phyloP scores from a whole-genome alignment of 805 yeast species.

The Saccharomyces jurei region DNA sequence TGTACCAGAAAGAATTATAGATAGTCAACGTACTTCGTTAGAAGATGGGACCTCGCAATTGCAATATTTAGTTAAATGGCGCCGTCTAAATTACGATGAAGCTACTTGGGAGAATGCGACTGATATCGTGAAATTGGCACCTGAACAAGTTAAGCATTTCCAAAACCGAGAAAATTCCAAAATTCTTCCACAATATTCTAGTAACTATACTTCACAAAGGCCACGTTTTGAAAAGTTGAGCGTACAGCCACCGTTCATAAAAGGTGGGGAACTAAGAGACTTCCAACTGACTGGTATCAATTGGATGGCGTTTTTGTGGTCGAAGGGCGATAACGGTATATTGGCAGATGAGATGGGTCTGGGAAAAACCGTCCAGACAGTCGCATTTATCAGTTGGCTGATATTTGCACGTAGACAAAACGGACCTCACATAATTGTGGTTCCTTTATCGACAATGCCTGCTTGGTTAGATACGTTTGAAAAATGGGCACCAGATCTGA shows the following conservation, averaged over 20 bases:
- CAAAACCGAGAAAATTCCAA: slow-evolving; percentile 77
- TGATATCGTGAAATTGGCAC: slow-evolving; percentile 75
- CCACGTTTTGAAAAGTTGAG: slow-evolving; percentile 85
- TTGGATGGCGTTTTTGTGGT: slow-evolving; percentile 99
- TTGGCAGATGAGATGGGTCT: slow-evolving; percentile 98
- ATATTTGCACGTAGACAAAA: slow-evolving; percentile 91
- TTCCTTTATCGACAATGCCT: slow-evolving; percentile 90
- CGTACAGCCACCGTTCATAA: slow-evolving; percentile 81
- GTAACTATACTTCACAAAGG: slow-evolving; percentile 56
- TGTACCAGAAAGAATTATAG: slow-evolving; percentile 82
- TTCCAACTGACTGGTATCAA: slow-evolving; percentile 96
- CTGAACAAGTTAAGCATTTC: slow-evolving; percentile 72
- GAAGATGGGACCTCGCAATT: slow-evolving; percentile 55
- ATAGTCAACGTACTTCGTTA: slow-evolving; percentile 59
- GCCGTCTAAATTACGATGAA: slow-evolving; percentile 84
- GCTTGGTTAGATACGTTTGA: slow-evolving; percentile 99
- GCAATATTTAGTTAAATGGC: slow-evolving; percentile 89
- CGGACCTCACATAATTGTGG: slow-evolving; percentile 95
- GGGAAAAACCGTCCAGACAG: slow-evolving; percentile 96
- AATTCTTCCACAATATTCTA: slow-evolving; percentile 73
- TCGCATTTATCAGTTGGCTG: slow-evolving; percentile 88
- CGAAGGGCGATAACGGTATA: slow-evolving; percentile 93
- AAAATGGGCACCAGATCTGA: slow-evolving; percentile 93
- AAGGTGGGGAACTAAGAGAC: slow-evolving; percentile 87
- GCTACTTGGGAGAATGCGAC: slow-evolving; percentile 96